Conservation (phyloP, 495 filamentous ascomycete species). For the Podospora pseudocomata region DNA sequence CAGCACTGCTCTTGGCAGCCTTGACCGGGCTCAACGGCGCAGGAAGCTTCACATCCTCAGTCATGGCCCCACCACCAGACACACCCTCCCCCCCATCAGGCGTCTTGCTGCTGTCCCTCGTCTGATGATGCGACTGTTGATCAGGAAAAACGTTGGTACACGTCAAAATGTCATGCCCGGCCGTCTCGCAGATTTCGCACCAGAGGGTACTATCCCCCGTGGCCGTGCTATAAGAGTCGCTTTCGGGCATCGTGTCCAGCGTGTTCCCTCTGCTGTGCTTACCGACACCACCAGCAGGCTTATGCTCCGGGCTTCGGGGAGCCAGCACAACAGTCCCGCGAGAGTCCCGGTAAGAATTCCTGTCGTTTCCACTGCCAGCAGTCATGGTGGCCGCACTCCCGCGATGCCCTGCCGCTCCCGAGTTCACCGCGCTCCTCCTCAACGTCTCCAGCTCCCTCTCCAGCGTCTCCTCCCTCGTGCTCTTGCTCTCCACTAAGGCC, state of each 20-base stretch:
- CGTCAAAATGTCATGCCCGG: slow-evolving; percentile 90
- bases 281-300: slow-evolving; percentile 24
- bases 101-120: slow-evolving; percentile 41
- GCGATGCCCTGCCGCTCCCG: slow-evolving; percentile 28
- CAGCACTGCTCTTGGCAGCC: slow-evolving; percentile 25
- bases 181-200: slow-evolving; percentile 94
- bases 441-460: slow-evolving; percentile 79
- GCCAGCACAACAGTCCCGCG: slow-evolving; percentile 55
- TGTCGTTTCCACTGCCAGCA: slow-evolving; percentile 44
- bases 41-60: slow-evolving; percentile 38
- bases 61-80: slow-evolving; percentile 30
- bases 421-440: slow-evolving; percentile 35
- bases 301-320: slow-evolving; percentile 39
- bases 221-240: slow-evolving; percentile 66
- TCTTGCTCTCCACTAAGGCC: slow-evolving; percentile 64
- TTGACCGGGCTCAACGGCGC: slow-evolving; percentile 52
- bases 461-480: slow-evolving; percentile 78
- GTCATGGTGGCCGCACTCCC: slow-evolving; percentile 51
- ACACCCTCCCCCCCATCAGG: slow-evolving; percentile 36
- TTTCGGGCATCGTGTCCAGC: slow-evolving; percentile 63
- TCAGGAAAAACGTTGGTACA: slow-evolving; percentile 80
- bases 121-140: slow-evolving; percentile 37
- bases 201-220: slow-evolving; percentile 71
- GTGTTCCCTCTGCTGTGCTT: slow-evolving; percentile 45
- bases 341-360: slow-evolving; percentile 56